These are phyloP conservation scores for Colletotrichum sp. DNA, from an alignment of 2,329 filamentous ascomycete species.

Conservation along the genomic window DNA sequence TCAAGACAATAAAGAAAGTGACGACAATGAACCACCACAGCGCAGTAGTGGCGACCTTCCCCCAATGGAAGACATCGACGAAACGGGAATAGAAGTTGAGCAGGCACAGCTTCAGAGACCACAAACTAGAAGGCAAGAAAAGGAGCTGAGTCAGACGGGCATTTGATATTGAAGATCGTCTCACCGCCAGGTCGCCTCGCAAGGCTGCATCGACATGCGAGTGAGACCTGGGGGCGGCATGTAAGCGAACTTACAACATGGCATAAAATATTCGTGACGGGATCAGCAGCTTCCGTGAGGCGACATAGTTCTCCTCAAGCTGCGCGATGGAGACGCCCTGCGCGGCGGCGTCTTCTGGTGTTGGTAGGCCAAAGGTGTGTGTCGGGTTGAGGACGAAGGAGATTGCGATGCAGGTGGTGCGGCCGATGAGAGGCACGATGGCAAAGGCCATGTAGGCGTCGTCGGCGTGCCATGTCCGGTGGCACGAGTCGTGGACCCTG, in stretches of 20 bases:
- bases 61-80: slow-evolving; percentile 26
- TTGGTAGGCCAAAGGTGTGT: slow-evolving; percentile 22
- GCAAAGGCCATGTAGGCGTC: slow-evolving; percentile 37
- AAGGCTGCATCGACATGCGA: not conserved
- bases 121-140: slow-evolving; percentile 24
- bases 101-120: slow-evolving; percentile 33
- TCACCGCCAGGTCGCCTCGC: not conserved
- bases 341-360: slow-evolving; percentile 22
- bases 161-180: not conserved
- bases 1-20: slow-evolving; percentile 30
- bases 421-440: slow-evolving; percentile 31
- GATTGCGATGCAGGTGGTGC: slow-evolving; percentile 27
- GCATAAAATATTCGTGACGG: slow-evolving; percentile 33
- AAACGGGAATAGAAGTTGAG: slow-evolving; percentile 35
- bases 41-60: slow-evolving; percentile 23
- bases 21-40: slow-evolving; percentile 31
- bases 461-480: slow-evolving; percentile 34
- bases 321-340: slow-evolving; percentile 16
- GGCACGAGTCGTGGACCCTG: slow-evolving; percentile 29
- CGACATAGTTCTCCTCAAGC: slow-evolving; percentile 25
- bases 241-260: slow-evolving; percentile 27
- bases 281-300: slow-evolving; percentile 31
- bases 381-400: slow-evolving; percentile 31
- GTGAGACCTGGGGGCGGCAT: not conserved
- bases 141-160: not conserved